Evolutionary conservation across 78 protist genomes (phyloP).

Genomic region (Polysphondylium violaceum): DNA sequence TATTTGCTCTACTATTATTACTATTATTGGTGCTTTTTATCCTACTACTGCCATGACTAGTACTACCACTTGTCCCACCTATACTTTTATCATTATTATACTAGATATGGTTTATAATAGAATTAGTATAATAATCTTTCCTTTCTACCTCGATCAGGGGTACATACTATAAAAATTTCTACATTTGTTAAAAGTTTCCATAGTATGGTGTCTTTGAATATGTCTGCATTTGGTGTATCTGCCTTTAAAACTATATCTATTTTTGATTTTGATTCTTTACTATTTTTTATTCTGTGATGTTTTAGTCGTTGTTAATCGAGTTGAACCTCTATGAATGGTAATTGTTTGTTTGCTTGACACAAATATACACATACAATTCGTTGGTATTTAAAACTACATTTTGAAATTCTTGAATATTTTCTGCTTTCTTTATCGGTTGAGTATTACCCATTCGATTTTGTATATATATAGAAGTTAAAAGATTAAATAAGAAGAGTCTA

Average conservation of each 20-base stretch:
- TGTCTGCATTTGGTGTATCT: constrained; percentile 1
- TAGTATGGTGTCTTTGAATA: constrained; percentile 10
- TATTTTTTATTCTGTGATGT: background rate
- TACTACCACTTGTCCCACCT: background rate
- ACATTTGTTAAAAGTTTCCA: constrained; percentile 26
- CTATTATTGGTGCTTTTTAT: background rate
- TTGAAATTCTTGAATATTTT: constrained; percentile 6
- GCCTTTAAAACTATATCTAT: background rate
- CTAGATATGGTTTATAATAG: background rate
- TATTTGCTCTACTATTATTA: background rate
- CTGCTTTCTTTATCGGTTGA: background rate
- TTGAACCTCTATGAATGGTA: background rate
- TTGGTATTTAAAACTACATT: background rate
- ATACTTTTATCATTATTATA: background rate
- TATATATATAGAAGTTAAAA: background rate
- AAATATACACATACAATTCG: background rate
- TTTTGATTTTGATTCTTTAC: background rate
- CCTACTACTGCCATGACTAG: background rate
- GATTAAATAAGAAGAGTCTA: too few species aligned
- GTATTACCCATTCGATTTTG: background rate
- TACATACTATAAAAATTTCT: background rate
- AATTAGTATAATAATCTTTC: background rate
- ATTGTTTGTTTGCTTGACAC: background rate
- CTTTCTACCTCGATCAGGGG: background rate
- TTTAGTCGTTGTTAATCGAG: background rate